Evolutionary conservation across 1,139 yeast genomes (phyloP).

Genomic region (Yamadazyma diospyri): DNA sequence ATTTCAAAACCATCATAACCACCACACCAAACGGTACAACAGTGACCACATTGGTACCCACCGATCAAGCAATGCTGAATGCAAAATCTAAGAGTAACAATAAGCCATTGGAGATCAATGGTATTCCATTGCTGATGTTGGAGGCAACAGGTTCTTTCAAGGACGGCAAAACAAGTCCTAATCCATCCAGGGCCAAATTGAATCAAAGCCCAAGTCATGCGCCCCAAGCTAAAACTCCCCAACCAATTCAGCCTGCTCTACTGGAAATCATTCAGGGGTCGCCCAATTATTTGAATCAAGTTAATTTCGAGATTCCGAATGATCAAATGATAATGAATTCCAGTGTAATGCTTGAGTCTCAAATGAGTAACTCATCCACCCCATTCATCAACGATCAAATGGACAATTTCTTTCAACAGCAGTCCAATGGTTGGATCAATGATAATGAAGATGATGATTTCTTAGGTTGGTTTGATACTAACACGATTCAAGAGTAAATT

Average conservation of each 20-base stretch:
- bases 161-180: conserved; percentile 17
- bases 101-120: conserved; percentile 67
- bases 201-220: conserved; percentile 2
- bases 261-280: conserved; percentile 1
- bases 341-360: conserved; percentile 11
- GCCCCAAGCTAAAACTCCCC: conserved; percentile 1
- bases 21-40: conserved; percentile 94
- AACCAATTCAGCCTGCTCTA: conserved; percentile 1
- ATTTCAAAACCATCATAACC: conserved; percentile 77
- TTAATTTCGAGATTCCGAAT: conserved; percentile 13
- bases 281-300: conserved; percentile 6
- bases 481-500: conserved; percentile 18
- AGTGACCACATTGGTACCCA: conserved; percentile 82
- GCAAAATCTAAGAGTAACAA: conserved; percentile 44
- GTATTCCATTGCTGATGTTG: conserved; percentile 75
- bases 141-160: conserved; percentile 74
- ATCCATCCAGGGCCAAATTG: conserved; percentile 1
- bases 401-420: conserved; percentile 69
- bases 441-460: conserved; percentile 75
- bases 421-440: conserved; percentile 73
- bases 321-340: conserved; percentile 15
- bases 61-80: conserved; percentile 67
- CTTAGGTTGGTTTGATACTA: conserved; percentile 90
- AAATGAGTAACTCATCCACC: conserved; percentile 7
- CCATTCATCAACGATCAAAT: conserved; percentile 32